Base-by-base conservation (phyloP, 345 rosid genomes). In the Aurinia saxatilis region DNA sequence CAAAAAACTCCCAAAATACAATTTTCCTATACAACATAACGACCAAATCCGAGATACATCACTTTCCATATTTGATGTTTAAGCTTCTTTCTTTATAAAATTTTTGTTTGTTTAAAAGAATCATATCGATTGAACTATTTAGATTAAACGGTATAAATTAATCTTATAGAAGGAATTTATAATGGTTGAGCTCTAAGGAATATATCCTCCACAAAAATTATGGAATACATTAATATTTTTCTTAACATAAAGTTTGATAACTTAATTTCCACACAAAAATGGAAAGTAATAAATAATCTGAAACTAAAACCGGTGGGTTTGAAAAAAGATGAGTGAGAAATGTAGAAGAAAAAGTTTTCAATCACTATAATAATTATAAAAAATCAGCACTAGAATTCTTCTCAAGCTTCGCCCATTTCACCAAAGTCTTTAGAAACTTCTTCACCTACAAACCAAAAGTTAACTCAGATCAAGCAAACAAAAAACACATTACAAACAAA, bases 361-460 rank as follows among this genome's bases (percentile, higher is more conserved):
- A 45, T 36, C 38, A 54, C 18, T 27, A 9, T 38, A 8, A 36
- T 12, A 36, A 17, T 37, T 5, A 16, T 13, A 16, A 49, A 68
- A 57, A 50, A 21, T 39, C 29, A 33, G 45, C 29, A 33, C 35
- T 45, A 25, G 33, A 52, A 7, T 36, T 27, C n/a, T 68, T 59
- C 46, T 68, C 73, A 23, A 68, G 7, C 70, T 75, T 65, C 71
- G 85, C 83, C 92, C 95, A 86, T 54, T 75, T 72, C 74, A 78
- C 84, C 77, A 91, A 72, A 42, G 80, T 71, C 49, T 78, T 70
- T 38, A 91, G 73, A 71, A 91, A 91, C 35, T 75, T 83, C 92
- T 77, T 82, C 39, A 91, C 98, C 98, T 91, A 77, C 66, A 56
- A 18, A 33, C 7, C 57, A 45, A 48, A 56, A 7, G 1, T 25